Base-by-base conservation (phyloP, 306 rosid species). In the Dryas drummondii region DNA sequence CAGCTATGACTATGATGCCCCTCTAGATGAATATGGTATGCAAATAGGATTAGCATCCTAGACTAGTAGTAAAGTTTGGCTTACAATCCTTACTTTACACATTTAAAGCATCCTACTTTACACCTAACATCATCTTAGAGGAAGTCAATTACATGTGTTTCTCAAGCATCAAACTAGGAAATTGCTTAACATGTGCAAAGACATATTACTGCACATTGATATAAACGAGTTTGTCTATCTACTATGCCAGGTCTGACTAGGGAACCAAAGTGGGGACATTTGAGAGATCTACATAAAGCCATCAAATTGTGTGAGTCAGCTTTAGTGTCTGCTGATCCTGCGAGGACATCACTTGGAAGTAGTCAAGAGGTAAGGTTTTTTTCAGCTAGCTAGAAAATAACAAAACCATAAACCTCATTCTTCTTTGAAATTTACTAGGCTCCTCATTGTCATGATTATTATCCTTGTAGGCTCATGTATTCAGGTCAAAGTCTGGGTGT, bases 221-320 rank as follows among this genome's bases (percentile, higher is more conserved):
- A 68, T 77, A 58, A 82, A 42, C 11, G 19, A 37, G 73, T 74
- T 82, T 77, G 54, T 74, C 17, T 74, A 3, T 44, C 12, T 32
- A 27, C 60, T 65, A 14, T 82, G 50, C 22, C 78, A 94, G 99
- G 99, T 76, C 86, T 94, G 62, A 47, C 78, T 42, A 86, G 87
- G 48, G 88, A 94, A 47, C 99, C 99, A 62, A 94, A 94, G 86
- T 94, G 93, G 91, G 91, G 97, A n/a, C 99, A 94, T 85, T 69
- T 94, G 75, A 87, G 89, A 65, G 94, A 89, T 82, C 72, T 94
- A 81, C 99, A 94, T 74, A 89, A 75, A 77, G 98, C 93, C 77
- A 90, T 94, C 77, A 92, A 94, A 67, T 65, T 84, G 54, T 84
- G 92, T 42, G 98, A 94, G 76, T 78, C 90, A 11, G 90, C 87